Conservation (phyloP, 2,329 filamentous ascomycete species). For the Pseudogymnoascus verrucosus region DNA sequence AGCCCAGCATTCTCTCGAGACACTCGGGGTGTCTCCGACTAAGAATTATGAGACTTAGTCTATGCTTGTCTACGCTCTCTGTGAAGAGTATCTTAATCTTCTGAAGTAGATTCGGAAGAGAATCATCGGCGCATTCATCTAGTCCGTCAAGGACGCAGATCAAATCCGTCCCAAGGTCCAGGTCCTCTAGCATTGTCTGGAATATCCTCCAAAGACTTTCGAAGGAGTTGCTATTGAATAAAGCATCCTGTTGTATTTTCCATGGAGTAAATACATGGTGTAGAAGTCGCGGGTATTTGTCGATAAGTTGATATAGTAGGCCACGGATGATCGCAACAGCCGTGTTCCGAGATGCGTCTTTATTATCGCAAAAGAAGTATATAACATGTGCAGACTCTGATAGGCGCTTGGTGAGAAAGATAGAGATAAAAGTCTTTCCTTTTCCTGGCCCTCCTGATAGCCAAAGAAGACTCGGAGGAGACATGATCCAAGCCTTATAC, state of each 20-base stretch:
- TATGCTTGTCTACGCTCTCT: constrained; percentile 12
- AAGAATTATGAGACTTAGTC: not conserved
- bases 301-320: constrained; percentile 33
- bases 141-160: constrained; percentile 26
- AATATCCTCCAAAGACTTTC: constrained; percentile 22
- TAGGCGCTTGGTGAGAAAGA: constrained; percentile 11
- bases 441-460: constrained; percentile 31
- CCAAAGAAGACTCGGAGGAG: constrained; percentile 24
- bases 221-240: constrained; percentile 17
- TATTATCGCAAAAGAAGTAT: constrained; percentile 38
- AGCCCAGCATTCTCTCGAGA: constrained; percentile 4
- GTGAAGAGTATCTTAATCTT: constrained; percentile 2
- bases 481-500: constrained; percentile 21
- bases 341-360: constrained; percentile 31
- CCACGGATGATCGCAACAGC: constrained; percentile 35
- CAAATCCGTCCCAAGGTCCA: constrained; percentile 12
- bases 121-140: constrained; percentile 22
- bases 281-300: constrained; percentile 11
- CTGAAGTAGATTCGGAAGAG: constrained; percentile 13
- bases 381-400: constrained; percentile 2
- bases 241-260: constrained; percentile 10
- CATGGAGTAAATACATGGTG: constrained; percentile 12
- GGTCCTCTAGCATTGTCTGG: constrained; percentile 19
- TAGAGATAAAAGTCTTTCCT: constrained; percentile 32
- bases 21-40: not conserved